Percentiles rank a stretch among this genome's conserved stretches.
These are phyloP conservation scores for Seiridium cupressi DNA, from an alignment of 2,329 filamentous ascomycete species.

Conservation along the genomic window DNA sequence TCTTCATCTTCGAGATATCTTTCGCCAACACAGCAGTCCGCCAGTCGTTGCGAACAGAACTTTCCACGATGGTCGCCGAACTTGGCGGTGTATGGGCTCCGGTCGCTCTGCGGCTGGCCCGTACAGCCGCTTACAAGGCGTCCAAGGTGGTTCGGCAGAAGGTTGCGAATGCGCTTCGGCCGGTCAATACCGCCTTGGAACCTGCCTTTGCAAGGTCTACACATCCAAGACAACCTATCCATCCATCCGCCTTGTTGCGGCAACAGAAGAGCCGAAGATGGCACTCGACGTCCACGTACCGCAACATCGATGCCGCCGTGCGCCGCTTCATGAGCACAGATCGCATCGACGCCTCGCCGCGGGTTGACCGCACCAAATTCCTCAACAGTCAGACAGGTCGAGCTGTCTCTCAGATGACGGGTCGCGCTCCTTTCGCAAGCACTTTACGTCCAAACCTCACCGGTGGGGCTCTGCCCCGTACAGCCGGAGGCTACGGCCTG, in stretches of 20 bases:
- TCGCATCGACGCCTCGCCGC: conserved; percentile 26
- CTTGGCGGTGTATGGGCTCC: conserved; percentile 56
- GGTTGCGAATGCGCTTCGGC: conserved; percentile 41
- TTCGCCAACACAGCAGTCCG: conserved; percentile 13
- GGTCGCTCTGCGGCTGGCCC: conserved; percentile 52
- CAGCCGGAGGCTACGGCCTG: conserved; percentile 83
- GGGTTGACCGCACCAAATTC: conserved; percentile 48
- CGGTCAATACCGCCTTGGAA: conserved; percentile 45
- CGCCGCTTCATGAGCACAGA: conserved; percentile 51
- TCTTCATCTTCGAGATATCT: conserved; percentile 8
- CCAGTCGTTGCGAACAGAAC: conserved; percentile 19
- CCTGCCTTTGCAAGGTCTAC: conserved; percentile 41
- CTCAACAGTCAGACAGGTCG: conserved; percentile 48
- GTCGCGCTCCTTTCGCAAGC: conserved; percentile 81
- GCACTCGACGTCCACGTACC: conserved; percentile 42
- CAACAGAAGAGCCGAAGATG: conserved; percentile 50
- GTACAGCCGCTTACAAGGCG: conserved; percentile 49
- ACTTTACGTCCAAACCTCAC: conserved; percentile 90
- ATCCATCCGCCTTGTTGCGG: conserved; percentile 47
- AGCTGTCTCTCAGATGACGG: conserved; percentile 60
- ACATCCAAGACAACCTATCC: conserved; percentile 48
- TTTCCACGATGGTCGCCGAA: conserved; percentile 49
- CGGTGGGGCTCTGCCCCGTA: conserved; percentile 78
- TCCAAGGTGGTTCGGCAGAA: conserved; percentile 51
- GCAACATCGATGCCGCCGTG: conserved; percentile 42